These are phyloP conservation scores for Meyerozyma athensensis DNA, from an alignment of 1,139 yeast species.

Conservation along the genomic window DNA sequence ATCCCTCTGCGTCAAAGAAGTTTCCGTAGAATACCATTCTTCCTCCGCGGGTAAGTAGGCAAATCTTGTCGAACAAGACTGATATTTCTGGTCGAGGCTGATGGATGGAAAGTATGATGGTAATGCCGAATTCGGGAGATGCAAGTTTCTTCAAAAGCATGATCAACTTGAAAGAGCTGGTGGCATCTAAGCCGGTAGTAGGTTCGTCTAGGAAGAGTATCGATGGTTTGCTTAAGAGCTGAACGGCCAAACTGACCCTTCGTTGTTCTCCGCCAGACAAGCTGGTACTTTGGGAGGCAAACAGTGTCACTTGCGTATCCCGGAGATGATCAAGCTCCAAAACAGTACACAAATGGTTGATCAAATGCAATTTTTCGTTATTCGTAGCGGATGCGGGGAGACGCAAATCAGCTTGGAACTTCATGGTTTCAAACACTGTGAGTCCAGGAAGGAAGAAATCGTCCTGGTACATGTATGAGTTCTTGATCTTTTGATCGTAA, in stretches of 20 bases:
- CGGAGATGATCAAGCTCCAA: constrained; percentile 60
- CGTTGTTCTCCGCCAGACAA: constrained; percentile 86
- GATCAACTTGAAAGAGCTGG: constrained; percentile 65
- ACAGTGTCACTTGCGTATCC: constrained; percentile 51
- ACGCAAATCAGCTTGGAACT: constrained; percentile 67
- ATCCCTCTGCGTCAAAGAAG: constrained; percentile 38
- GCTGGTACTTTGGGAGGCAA: constrained; percentile 39
- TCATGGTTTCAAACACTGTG: constrained; percentile 66
- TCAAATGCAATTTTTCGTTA: constrained; percentile 42
- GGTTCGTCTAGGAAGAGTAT: constrained; percentile 81
- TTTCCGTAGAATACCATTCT: constrained; percentile 57
- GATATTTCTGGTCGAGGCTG: constrained; percentile 81
- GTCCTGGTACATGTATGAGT: constrained; percentile 75
- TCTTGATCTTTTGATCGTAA: constrained; percentile 24
- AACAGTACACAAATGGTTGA: constrained; percentile 54
- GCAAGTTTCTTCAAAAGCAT: constrained; percentile 54
- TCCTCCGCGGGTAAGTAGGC: constrained; percentile 70
- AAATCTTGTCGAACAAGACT: constrained; percentile 59
- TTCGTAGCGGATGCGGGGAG: constrained; percentile 39
- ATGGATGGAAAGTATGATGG: constrained; percentile 72
- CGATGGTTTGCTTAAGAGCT: constrained; percentile 71
- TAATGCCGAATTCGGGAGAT: constrained; percentile 52
- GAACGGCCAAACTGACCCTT: constrained; percentile 73
- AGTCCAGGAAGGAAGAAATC: constrained; percentile 69
- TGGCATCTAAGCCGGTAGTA: constrained; percentile 83